Evolutionary conservation across 2,329 filamentous ascomycete species (phyloP), one percentile per base, ranked within the genome.

Genomic region (Aureobasidium mangrovei): DNA sequence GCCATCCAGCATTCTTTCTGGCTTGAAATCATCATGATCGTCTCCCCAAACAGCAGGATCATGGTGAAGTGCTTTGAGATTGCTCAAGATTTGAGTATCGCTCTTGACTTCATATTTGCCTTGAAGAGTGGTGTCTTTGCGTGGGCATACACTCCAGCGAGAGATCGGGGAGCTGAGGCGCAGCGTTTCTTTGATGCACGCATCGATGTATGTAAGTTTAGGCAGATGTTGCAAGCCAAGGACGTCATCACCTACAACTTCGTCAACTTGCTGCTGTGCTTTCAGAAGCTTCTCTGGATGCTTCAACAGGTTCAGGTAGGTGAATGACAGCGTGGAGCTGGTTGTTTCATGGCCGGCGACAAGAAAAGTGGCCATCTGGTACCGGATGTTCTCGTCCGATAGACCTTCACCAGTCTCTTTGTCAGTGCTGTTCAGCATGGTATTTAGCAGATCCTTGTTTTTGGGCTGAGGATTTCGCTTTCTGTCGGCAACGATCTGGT

Each of bases 291-390:
- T 72, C 0, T 70, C 64, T 0, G 78, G 78, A 61, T 78, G 77
- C 65, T 75, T 74, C 1, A 77, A 59, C 2, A 83, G 69, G 48
- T 77, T 73, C 59, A 77, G 75, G 57, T 82, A 74, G 7, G 70
- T 68, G 6, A 72, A 73, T 0, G 68, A 70, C 5, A 70, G 56
- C 2, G 69, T 55, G 3, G 67, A 46, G 38, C 26, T 48, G 4
- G 38, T 59, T 7, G 51, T 58, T 42, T 54, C 57, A 53, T 58
- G 53, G n/a, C 54, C 54, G 71, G 67, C 80, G 49, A 82, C 82
- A 39, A 85, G 77, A 72, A 87, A 85, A 2, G 78, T 78, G 52
- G 86, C 79, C 60, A 88, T 81, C 64, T 88, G 84, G 65, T 86
- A 81, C 45, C 84, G 75, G 46, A 86, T 76, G 56, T 80, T 78